Evolutionary conservation across 208 protist species (phyloP), one percentile per base, ranked within the genome.

Genomic region (Wallacemonas sp.): DNA sequence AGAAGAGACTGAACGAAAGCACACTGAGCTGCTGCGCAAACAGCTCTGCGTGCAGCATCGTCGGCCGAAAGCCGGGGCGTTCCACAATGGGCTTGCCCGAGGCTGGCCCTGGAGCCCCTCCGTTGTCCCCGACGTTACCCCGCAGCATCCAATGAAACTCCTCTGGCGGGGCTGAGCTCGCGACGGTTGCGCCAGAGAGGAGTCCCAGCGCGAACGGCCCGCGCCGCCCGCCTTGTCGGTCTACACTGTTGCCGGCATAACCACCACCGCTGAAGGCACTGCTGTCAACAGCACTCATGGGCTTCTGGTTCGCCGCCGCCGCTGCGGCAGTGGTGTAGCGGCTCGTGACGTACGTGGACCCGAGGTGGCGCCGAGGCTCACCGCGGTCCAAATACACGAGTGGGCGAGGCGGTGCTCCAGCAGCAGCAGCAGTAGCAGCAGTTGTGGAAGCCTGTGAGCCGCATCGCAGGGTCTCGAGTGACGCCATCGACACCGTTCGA

Each of bases 1-100:
- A 29, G 65, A 92, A 88, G 46, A 92, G 62, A 36, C 74, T 70
- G 75, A 86, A 88, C 34, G 80, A 81, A 16, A 92, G 70, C 16
- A 92, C 58, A 33, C 77, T 86, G 36, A 88, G 63, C 49, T 92
- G 85, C 26, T 80, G 68, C 0, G 77, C 55, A 19, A 88, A 52
- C 24, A 52, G 58, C 44, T 82, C 69, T 12, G 65, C 73, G 52
- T 65, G 48, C 3, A 88, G 8, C 47, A 61, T 23, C 47, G 49
- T 38, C 26, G 55, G 41, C 14, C 21, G 49, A 30, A 58, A 58
- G 5, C 3, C 52, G 5, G 52, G 52, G 17, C 52, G 52, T 16
- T 39, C 52, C 38, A 48, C 11, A 21, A 5, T 21, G 9, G 11
- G 3, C 57, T 63, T 4, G 38, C 39, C 12, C 5, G 48, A 33